Evolutionary conservation across 306 rosid genomes (phyloP), one percentile per base, ranked within the genome.

Genomic region (Carpinus viminea): DNA sequence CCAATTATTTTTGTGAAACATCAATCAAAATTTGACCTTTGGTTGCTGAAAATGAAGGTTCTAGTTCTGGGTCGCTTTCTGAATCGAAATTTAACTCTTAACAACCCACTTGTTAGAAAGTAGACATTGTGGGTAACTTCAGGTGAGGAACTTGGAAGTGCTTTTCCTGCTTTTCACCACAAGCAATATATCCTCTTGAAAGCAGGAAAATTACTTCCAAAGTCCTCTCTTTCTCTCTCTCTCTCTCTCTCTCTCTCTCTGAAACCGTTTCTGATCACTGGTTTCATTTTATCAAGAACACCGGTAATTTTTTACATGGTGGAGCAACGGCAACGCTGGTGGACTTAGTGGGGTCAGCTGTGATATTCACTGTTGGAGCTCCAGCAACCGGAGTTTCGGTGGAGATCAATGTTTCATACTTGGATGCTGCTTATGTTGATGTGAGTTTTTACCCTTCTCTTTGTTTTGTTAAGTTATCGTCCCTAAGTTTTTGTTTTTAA

Each of bases 301-400:
- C 84, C 5, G 96, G 92, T 0, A 90, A 91, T 81, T 82, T 87
- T 76, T 71, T 95, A 68, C 98, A 89, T 88, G 98, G 98, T 3
- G 97, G 98, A 38, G 98, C 91, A 62, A 87, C 89, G 6, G 98
- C 96, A 47, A 55, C 99, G 41, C 80, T 95, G 73, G 98, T 95
- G 65, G 98, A 95, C 52, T 68, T 91, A 66, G 83, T 94, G 4
- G 97, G 98, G 0, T 88, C 93, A 2, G 97, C 95, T 18, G 98
- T 83, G 12, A 85, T 92, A 53, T 76, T 47, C 36, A 77, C 90
- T 45, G 60, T 77, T 5, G 98, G 98, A n/a, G 77, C 77, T 86
- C 59, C 62, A 24, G 71, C 2, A 1, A 64, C 82, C 0, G 97
- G 97, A 31, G 97, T 92, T 75, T 92, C 98, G 11, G 92, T 92